Evolutionary conservation across 352 stramenopile species (phyloP).

Genomic region (Phytophthora rubi): DNA sequence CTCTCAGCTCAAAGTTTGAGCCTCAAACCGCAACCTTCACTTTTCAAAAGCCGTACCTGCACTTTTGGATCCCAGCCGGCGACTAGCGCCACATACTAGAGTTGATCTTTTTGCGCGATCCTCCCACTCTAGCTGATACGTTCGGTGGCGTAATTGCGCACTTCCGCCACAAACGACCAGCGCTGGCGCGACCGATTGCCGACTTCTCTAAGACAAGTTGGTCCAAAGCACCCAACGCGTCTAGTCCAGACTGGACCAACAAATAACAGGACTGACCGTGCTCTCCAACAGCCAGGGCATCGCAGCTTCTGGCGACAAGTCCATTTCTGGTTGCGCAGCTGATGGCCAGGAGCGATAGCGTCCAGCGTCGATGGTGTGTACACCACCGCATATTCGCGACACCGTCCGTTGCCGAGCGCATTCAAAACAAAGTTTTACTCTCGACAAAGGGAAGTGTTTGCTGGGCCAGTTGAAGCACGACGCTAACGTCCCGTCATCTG

Average conservation of each 20-base stretch:
- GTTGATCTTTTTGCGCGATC: constrained; percentile 29
- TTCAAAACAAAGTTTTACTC: too few species aligned
- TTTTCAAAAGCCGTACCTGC: constrained; percentile 10
- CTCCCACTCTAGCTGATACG: constrained; percentile 12
- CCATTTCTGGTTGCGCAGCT: neutral
- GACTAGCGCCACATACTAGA: neutral
- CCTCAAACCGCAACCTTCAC: neutral
- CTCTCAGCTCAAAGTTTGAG: neutral
- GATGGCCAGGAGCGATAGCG: neutral
- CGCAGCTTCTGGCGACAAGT: too few species aligned
- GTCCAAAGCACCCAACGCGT: too few species aligned
- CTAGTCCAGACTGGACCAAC: too few species aligned
- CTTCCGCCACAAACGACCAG: neutral
- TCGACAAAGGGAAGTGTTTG: too few species aligned
- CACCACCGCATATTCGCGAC: neutral
- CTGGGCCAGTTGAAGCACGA: too few species aligned
- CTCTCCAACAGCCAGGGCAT: too few species aligned
- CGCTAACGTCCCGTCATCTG: too few species aligned
- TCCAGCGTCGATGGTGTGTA: neutral
- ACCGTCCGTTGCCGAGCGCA: too few species aligned
- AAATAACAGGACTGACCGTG: too few species aligned
- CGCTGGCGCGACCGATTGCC: constrained; percentile 9
- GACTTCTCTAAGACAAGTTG: too few species aligned
- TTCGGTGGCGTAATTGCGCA: constrained; percentile 3
- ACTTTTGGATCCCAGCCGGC: constrained; percentile 12